Conservation (phyloP, 108 stramenopile genomes). For the Ochromonas danica region DNA sequence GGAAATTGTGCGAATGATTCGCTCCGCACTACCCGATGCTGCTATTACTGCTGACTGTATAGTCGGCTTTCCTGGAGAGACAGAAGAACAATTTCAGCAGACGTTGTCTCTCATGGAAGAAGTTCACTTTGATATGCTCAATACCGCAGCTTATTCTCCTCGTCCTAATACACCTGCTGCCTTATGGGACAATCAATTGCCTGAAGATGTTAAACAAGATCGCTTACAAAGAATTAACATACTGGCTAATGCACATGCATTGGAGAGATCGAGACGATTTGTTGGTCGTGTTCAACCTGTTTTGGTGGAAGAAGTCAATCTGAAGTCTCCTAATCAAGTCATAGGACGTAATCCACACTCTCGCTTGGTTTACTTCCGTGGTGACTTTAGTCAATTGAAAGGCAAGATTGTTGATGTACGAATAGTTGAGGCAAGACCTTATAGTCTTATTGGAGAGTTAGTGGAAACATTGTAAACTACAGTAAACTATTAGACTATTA, state of each 20-base stretch:
- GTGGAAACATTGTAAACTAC: background rate
- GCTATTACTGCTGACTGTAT: slow-evolving; percentile 85
- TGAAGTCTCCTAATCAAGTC: slow-evolving; percentile 78
- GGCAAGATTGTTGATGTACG: background rate
- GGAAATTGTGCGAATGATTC: slow-evolving; percentile 78
- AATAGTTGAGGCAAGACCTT: background rate
- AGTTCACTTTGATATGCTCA: slow-evolving; percentile 49
- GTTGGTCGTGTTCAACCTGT: slow-evolving; percentile 81
- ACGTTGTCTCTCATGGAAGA: slow-evolving; percentile 84
- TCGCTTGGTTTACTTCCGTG: background rate
- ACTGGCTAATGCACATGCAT: slow-evolving; percentile 76
- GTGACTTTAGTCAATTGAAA: background rate
- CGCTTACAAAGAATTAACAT: slow-evolving; percentile 80
- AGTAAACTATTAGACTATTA: too few species aligned
- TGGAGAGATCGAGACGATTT: slow-evolving; percentile 81
- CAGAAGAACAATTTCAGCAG: slow-evolving; percentile 86
- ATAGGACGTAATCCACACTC: slow-evolving; percentile 73
- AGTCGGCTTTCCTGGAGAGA: slow-evolving; percentile 95
- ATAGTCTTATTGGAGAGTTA: background rate
- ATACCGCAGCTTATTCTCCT: slow-evolving; percentile 43
- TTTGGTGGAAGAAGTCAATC: slow-evolving; percentile 87
- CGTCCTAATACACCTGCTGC: slow-evolving; percentile 35
- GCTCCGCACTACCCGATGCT: slow-evolving; percentile 77
- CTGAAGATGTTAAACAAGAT: slow-evolving; percentile 79
- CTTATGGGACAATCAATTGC: slow-evolving; percentile 66